Percentiles rank a stretch among this genome's conserved stretches.
Evolutionary conservation across 257 asterid species (phyloP).

Genomic region (Capsicum rhomboideum): DNA sequence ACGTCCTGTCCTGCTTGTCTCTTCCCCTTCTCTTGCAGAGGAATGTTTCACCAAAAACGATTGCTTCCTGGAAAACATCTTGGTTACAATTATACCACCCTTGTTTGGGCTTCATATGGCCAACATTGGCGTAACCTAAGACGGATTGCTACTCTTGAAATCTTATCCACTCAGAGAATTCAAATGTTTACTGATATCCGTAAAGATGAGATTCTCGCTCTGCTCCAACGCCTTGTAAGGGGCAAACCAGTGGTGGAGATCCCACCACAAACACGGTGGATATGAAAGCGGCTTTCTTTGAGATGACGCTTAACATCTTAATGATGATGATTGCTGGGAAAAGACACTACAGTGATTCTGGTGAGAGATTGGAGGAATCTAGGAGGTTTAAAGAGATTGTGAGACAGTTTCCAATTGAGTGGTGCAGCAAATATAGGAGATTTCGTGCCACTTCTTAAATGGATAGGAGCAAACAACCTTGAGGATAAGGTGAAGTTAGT

Average conservation of each 20-base stretch:
- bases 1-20: constrained; percentile 48
- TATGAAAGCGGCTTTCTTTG: constrained; percentile 24
- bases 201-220: constrained; percentile 1
- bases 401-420: constrained; percentile 1
- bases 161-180: constrained; percentile 24
- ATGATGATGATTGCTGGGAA: constrained; percentile 44
- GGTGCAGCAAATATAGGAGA: constrained; percentile 26
- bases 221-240: constrained; percentile 4
- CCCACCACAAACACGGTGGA: background rate
- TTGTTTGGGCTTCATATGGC: constrained; percentile 46
- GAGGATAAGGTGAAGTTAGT: constrained; percentile 20
- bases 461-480: constrained; percentile 17
- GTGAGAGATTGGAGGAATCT: constrained; percentile 14
- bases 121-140: constrained; percentile 38
- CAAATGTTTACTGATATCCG: constrained; percentile 8
- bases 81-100: constrained; percentile 56
- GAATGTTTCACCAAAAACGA: constrained; percentile 66
- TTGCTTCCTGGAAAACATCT: constrained; percentile 58
- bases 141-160: constrained; percentile 18
- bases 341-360: constrained; percentile 18
- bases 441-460: constrained; percentile 22
- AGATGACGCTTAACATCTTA: constrained; percentile 24
- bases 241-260: background rate
- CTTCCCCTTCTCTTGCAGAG: constrained; percentile 48
- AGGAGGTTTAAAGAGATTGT: constrained; percentile 22